Evolutionary conservation across 176 grass and related monocot genomes (phyloP).

Genomic region (Pontederia paniculata): DNA sequence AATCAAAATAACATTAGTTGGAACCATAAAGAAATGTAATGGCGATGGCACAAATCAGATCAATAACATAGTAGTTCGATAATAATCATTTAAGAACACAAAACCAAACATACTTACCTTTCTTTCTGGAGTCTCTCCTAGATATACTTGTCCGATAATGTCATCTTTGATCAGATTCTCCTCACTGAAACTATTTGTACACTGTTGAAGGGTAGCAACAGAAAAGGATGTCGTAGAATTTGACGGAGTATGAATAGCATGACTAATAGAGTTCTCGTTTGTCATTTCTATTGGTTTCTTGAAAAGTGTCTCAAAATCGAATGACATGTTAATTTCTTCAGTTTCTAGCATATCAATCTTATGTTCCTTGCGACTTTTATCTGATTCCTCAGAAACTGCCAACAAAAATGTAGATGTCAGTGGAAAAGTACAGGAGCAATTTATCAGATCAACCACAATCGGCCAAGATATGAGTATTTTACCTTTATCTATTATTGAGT

Average conservation of each 20-base stretch:
- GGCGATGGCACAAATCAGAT: neutral
- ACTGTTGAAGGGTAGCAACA: constrained; percentile 75
- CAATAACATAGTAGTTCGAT: neutral
- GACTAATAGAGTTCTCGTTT: neutral
- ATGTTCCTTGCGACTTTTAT: too few relatives aligned
- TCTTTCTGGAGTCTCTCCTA: constrained; percentile 49
- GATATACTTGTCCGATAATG: constrained; percentile 50
- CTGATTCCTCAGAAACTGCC: too few relatives aligned
- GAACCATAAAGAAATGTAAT: too few relatives aligned
- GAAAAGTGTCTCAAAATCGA: neutral
- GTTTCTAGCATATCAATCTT: too few relatives aligned
- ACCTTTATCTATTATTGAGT: too few relatives aligned
- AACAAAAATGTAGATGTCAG: too few relatives aligned
- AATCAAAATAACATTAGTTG: neutral
- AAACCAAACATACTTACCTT: constrained; percentile 32
- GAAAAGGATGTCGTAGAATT: constrained; percentile 42
- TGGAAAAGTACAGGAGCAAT: too few relatives aligned
- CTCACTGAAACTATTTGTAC: constrained; percentile 68
- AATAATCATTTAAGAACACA: neutral
- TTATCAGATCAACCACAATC: too few relatives aligned
- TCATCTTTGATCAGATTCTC: constrained; percentile 66
- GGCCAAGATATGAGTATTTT: too few relatives aligned
- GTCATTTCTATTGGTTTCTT: neutral
- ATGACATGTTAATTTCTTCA: neutral
- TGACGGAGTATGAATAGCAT: neutral